Base-by-base conservation (phyloP, 495 filamentous ascomycete genomes). In the Daldinia bambusicola region DNA sequence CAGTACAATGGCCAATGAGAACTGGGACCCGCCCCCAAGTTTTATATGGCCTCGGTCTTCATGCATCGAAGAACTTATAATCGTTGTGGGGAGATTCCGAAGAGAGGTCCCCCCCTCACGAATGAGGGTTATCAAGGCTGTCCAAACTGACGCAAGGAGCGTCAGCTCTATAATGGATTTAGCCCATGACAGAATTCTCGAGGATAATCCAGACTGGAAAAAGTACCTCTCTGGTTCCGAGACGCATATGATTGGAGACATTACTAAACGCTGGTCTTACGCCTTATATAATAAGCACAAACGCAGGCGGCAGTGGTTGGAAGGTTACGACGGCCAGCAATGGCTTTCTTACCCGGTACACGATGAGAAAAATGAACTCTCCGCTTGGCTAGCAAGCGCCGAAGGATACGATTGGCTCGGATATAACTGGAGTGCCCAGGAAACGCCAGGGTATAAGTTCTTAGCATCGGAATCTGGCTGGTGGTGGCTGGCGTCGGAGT, bases 401-500 rank as follows among this genome's bases (percentile, higher is more conserved):
- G 38, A 63, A 18, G 69, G 69, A n/a, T 8, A 63, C 3, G 40
- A 20, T 4, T 71, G 69, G 69, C 69, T 71, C 22, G 43, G 18
- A 3, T 10, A 48, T 48, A 2, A 22, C 2, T 48, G 43, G 43
- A 26, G 26, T 26, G 26, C 1, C 1, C 6, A 9, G 9, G 22
- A 12, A 3, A 4, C 5, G 1, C 4, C 52, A 14, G 69, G 63
- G 2, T 45, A 0, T 6, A 4, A 1, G 6, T 67, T 66, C 30
- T 63, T 71, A 7, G 16, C 10, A 7, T 53, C 69, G 10, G 9
- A 48, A 14, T 62, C 69, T 1, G 57, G 58, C 12, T 31, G 59
- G 36, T 71, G 52, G 69, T 71, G 59, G 69, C 30, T 71, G 30
- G 58, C 69, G 22, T 67, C 69, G 1, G 59, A 63, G 2, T 16